A percentile compares a stretch with the other conserved stretches of the same genome.
Conservation (phyloP, 441 rosid genomes). For the Populus hybrid region DNA sequence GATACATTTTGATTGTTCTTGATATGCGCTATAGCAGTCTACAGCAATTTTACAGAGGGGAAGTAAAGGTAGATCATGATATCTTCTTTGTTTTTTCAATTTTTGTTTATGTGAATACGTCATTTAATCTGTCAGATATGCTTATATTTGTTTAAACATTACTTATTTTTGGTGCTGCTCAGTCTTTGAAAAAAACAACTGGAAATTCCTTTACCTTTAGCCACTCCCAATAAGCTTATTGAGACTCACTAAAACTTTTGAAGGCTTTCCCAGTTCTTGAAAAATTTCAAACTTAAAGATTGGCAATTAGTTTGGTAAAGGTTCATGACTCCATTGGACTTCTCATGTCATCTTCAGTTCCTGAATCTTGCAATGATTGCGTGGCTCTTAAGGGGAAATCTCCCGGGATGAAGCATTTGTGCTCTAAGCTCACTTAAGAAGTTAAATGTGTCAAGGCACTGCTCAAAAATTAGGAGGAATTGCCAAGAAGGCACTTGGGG, state of each 20-base stretch:
- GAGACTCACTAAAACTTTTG: slow-evolving; percentile 22
- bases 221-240: slow-evolving; percentile 13
- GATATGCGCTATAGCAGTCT: slow-evolving; percentile 12
- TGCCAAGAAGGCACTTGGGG: background rate
- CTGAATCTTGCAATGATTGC: slow-evolving; percentile 15
- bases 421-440: slow-evolving; percentile 9
- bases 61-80: slow-evolving; percentile 10
- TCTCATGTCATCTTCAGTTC: background rate
- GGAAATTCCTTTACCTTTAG: slow-evolving; percentile 25
- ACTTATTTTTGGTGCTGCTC: slow-evolving; percentile 29
- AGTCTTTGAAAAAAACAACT: background rate
- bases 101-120: background rate
- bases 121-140: background rate
- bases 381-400: background rate
- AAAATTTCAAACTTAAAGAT: slow-evolving; percentile 15
- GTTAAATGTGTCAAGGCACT: slow-evolving; percentile 17
- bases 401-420: slow-evolving; percentile 16
- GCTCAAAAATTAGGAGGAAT: slow-evolving; percentile 9
- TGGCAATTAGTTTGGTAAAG: slow-evolving; percentile 15
- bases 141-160: too few relatives aligned
- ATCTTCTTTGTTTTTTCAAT: background rate
- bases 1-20: slow-evolving; percentile 11
- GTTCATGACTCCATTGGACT: slow-evolving; percentile 4
- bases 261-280: slow-evolving; percentile 7
- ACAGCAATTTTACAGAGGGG: background rate